Evolutionary conservation across 352 stramenopile genomes (phyloP), one percentile per base, ranked within the genome.

Genomic region (Elongisporangium senticosum): DNA sequence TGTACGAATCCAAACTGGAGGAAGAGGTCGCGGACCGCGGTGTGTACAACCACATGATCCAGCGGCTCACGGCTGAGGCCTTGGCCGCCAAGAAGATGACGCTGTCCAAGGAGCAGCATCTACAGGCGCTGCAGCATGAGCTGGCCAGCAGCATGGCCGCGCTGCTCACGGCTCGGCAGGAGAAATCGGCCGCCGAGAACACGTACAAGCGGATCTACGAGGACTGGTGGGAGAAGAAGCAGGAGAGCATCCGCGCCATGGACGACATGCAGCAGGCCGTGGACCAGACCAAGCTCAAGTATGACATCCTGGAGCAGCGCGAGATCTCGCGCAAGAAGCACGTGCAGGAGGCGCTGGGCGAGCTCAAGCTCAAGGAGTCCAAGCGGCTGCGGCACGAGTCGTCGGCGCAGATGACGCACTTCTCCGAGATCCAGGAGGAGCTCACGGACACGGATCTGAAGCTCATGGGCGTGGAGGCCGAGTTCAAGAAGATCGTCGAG

Each of bases 21-120:
- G 83, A 90, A 52, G 83, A 93, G 56, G 55, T 89, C 14, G 70
- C 67, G 0, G 83, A 93, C 26, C 74, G 74, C 7, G 79, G 80
- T 10, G 78, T 93, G 49, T 93, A 91, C 68, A 90, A 73, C 40
- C 81, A 93, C 63, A 93, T 90, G 84, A 90, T 93, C 62, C 70
- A 90, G 48, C 79, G 84, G 6, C 59, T 93, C 22, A 71, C 76
- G 6, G 68, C 67, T 19, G 84, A 93, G 52, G 75, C 82, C 7
- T 61, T 87, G 0, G 62, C 63, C 1, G 72, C 77, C 19, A 93
- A 89, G 65, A 93, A 93, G 51, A 57, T 65, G 15, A 89, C 77
- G 23, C 48, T 86, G 15, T 70, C 77, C 20, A 84, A 83, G 22
- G 83, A 93, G 61, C 81, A 86, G 24, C 60, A 81, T 22, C 65